Conservation (phyloP, 257 asterid genomes). For the Solanum microdontum region DNA sequence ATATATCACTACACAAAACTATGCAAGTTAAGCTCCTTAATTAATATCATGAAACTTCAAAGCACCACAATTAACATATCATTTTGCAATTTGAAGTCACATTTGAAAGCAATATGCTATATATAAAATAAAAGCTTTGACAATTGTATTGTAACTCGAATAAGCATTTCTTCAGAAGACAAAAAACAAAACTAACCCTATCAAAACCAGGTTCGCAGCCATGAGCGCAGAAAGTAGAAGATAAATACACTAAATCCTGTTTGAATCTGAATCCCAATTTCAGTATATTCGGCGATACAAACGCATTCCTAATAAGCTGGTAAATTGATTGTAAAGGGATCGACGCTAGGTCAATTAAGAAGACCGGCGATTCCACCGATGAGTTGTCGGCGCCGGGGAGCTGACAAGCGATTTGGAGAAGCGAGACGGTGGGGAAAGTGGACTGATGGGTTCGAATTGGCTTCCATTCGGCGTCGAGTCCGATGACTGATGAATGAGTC, state of each 20-base stretch:
- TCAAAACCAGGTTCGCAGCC: slow-evolving; percentile 75
- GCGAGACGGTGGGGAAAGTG: slow-evolving; percentile 68
- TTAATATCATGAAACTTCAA: not conserved
- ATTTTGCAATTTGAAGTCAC: not conserved
- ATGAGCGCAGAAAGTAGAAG: slow-evolving; percentile 59
- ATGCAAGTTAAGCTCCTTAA: not conserved
- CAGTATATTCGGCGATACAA: slow-evolving; percentile 36
- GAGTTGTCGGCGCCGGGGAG: slow-evolving; percentile 2
- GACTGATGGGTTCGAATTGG: slow-evolving; percentile 45
- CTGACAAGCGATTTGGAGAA: slow-evolving; percentile 89
- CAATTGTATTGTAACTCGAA: not conserved
- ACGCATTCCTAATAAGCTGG: slow-evolving; percentile 35
- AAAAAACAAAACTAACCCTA: slow-evolving; percentile 23
- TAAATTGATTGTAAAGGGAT: slow-evolving; percentile 44
- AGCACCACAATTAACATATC: not conserved
- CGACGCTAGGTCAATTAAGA: slow-evolving; percentile 60
- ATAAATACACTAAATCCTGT: slow-evolving; percentile 79
- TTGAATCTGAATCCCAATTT: slow-evolving; percentile 81
- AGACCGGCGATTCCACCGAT: slow-evolving; percentile 34
- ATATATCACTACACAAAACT: not conserved
- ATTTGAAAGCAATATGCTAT: not conserved
- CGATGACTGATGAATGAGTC: slow-evolving; percentile 53
- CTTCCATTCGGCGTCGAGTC: slow-evolving; percentile 96
- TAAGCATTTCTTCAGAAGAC: not conserved
- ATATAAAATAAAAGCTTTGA: not conserved